Evolutionary conservation across 2,329 filamentous ascomycete species (phyloP).

Genomic region (Colletotrichum eremochloae): DNA sequence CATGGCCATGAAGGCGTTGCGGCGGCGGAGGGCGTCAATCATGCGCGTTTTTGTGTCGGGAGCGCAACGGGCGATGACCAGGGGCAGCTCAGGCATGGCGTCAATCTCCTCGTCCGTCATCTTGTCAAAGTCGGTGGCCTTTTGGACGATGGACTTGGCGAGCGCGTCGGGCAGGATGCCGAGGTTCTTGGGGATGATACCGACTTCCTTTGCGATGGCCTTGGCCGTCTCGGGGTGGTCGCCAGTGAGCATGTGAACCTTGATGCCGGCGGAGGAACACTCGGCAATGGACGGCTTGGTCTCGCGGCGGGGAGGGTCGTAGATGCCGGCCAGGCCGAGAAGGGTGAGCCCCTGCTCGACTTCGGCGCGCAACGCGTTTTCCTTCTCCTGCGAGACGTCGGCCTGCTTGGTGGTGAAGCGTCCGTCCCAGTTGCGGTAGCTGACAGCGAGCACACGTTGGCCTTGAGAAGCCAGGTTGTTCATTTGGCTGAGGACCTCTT

Average conservation of each 20-base stretch:
- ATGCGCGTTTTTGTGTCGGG: conserved; percentile 91
- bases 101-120: conserved; percentile 83
- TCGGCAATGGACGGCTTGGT: conserved; percentile 79
- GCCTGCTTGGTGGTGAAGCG: conserved; percentile 57
- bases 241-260: conserved; percentile 87
- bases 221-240: conserved; percentile 84
- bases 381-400: conserved; percentile 47
- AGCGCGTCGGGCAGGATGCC: conserved; percentile 70
- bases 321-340: conserved; percentile 86
- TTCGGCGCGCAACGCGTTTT: conserved; percentile 63
- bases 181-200: conserved; percentile 78
- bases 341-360: conserved; percentile 80
- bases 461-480: conserved; percentile 74
- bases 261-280: conserved; percentile 80
- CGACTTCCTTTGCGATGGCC: conserved; percentile 83
- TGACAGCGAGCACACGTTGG: conserved; percentile 79
- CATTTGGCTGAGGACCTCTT: conserved; percentile 66
- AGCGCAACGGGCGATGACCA: conserved; percentile 87
- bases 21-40: conserved; percentile 88
- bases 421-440: conserved; percentile 72
- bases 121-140: conserved; percentile 83
- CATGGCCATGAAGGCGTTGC: conserved; percentile 84
- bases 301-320: conserved; percentile 87
- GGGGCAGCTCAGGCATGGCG: conserved; percentile 77
- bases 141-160: conserved; percentile 79